phyloP scores from a whole-genome alignment of 768 basidiomycete genomes.

The Suillus clintonianus region DNA sequence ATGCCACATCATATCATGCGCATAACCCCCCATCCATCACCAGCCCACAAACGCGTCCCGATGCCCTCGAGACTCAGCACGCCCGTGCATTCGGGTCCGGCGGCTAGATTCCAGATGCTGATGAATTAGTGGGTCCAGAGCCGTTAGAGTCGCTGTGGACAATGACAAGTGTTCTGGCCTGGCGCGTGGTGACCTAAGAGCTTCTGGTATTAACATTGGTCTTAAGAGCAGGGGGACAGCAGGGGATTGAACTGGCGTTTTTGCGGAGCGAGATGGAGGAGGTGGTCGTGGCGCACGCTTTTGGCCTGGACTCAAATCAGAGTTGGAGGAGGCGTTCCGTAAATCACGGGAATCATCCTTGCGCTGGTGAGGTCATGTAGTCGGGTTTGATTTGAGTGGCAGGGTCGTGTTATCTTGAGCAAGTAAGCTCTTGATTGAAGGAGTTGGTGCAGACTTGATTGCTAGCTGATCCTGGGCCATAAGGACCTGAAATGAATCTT shows the following conservation, averaged over 20 bases:
- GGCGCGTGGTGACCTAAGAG: conserved; percentile 17
- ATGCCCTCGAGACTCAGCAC: conserved; percentile 85
- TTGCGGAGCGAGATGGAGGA: conserved; percentile 42
- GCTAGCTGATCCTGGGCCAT: conserved; percentile 18
- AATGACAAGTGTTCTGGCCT: conserved; percentile 20
- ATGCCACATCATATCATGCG: conserved; percentile 44
- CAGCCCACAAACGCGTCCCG: conserved; percentile 82
- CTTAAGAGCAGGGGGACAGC: conserved; percentile 50
- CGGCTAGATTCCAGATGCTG: conserved; percentile 71
- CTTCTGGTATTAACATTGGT: conserved; percentile 45
- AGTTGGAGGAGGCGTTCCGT: conserved; percentile 52
- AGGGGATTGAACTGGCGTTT: conserved; percentile 41
- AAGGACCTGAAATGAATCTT: conserved; percentile 1
- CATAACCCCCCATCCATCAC: conserved; percentile 81
- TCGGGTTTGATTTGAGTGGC: conserved; percentile 6
- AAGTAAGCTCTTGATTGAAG: conserved; percentile 69
- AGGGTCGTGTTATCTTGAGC: conserved; percentile 42
- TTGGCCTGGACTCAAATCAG: conserved; percentile 47
- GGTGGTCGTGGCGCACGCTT: conserved; percentile 64
- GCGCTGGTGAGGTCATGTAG: conserved; percentile 8
- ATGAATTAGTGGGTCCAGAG: conserved; percentile 49
- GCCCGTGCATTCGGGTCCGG: conserved; percentile 66
- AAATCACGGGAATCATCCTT: conserved; percentile 23
- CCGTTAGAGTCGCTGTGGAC: conserved; percentile 44
- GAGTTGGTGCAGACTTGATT: conserved; percentile 56